Base-by-base conservation (phyloP, 306 rosid genomes). In the Quercus rubra region DNA sequence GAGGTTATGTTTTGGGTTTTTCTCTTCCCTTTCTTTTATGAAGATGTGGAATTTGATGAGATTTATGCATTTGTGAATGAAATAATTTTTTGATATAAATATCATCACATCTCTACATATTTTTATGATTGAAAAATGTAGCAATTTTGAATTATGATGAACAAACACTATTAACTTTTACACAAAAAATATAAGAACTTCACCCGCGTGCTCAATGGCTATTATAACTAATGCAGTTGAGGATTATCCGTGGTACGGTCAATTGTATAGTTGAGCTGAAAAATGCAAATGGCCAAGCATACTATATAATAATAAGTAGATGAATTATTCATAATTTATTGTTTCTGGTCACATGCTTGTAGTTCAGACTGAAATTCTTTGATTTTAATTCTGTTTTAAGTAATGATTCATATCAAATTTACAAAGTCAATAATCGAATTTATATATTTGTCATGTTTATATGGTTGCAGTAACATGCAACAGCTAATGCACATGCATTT, bases 381-480 rank as follows among this genome's bases (percentile, higher is more conserved):
- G 27, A 67, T 33, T 33, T 35, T 33, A 67, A 67, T 19, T 59
- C 14, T 59, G 66, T 57, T 57, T 20, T 19, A 30, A 33, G 9
- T 15, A 64, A 11, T 7, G 10, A 9, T 64, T 30, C 51, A 8
- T 15, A 30, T 31, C 1, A 17, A 67, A 51, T 5, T 27, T 18
- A 23, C 33, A 71, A 70, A 70, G 86, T 31, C 73, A 81, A 78
- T 21, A 81, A 78, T 28, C 71, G 66, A 6, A 23, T 43, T 78
- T 56, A 23, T 5, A 59, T 6, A 70, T 20, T 61, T 8, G 80
- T 38, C 38, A 8, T 23, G 52, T 38, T 25, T 63, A 25, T 63
- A 54, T 68, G 64, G 20, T 56, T 55, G 70, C 72, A 69, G 85
- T 76, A 83, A 85, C 84, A 85, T 88, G 89, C 91, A 78, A 81